These are phyloP conservation scores for Backusella tuberculispora DNA, from an alignment of 192 early-diverging fungal species.

Conservation along the genomic window DNA sequence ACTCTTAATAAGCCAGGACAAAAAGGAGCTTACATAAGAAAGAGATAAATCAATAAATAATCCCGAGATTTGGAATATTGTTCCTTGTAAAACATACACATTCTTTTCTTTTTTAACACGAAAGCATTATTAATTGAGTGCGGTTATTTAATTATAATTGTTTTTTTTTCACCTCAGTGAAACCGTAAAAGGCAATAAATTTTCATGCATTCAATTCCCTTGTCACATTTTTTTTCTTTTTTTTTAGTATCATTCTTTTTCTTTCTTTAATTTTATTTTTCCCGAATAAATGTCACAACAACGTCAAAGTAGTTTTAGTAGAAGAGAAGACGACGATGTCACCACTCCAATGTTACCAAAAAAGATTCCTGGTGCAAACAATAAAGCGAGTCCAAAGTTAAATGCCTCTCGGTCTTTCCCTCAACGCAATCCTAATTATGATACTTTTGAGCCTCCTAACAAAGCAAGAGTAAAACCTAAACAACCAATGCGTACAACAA, in stretches of 20 bases:
- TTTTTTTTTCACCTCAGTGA: too few relatives aligned
- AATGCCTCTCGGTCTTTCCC: slow-evolving; percentile 21
- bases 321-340: slow-evolving; percentile 18
- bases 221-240: background rate
- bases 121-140: too few relatives aligned
- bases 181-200: too few relatives aligned
- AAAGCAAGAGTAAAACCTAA: slow-evolving; percentile 46
- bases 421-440: slow-evolving; percentile 6
- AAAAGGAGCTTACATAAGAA: too few relatives aligned
- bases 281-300: slow-evolving; percentile 16
- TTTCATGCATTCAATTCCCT: too few relatives aligned
- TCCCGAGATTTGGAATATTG: too few relatives aligned
- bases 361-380: slow-evolving; percentile 7
- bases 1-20: too few relatives aligned
- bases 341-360: background rate
- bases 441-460: slow-evolving; percentile 3
- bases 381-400: background rate
- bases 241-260: background rate
- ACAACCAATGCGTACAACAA: slow-evolving; percentile 85
- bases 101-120: too few relatives aligned
- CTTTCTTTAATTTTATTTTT: background rate
- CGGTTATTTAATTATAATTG: too few relatives aligned
- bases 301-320: background rate
- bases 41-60: too few relatives aligned
- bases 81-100: too few relatives aligned